A percentile compares a stretch with the other conserved stretches of the same genome.
These are phyloP conservation scores for Saccharomycopsis sp. DNA, from an alignment of 805 yeast species.

Conservation along the genomic window DNA sequence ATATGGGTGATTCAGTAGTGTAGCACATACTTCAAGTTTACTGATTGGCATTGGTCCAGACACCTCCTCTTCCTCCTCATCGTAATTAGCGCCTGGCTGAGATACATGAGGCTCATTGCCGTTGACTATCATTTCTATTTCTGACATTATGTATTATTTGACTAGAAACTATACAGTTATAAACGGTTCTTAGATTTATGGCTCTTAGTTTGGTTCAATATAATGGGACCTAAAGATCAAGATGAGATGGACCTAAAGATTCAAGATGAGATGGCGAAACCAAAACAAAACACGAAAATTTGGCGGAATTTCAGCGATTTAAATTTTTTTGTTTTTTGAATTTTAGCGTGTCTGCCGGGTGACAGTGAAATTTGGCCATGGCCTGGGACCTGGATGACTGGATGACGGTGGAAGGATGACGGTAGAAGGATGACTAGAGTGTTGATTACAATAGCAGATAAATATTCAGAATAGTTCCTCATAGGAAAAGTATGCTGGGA, in stretches of 20 bases:
- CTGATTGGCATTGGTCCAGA: conserved; percentile 52
- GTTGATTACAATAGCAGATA: too few relatives aligned
- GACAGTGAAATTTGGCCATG: background rate
- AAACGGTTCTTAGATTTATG: background rate
- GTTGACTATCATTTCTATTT: background rate
- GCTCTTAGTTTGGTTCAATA: background rate
- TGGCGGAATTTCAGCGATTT: background rate
- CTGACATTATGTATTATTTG: background rate
- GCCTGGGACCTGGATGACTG: background rate
- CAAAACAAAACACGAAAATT: background rate
- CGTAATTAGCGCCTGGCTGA: background rate
- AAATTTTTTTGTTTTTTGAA: background rate
- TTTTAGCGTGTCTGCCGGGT: background rate
- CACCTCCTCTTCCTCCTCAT: conserved; percentile 47
- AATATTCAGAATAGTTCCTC: too few relatives aligned
- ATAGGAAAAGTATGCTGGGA: too few relatives aligned
- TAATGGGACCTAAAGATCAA: background rate
- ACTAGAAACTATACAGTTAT: too few relatives aligned
- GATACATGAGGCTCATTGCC: background rate
- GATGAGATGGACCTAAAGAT: background rate
- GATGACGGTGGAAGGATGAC: background rate
- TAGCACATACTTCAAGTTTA: conserved; percentile 35
- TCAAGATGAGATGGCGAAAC: background rate
- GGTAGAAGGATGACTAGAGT: too few relatives aligned
- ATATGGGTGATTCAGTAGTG: too few relatives aligned